Evolutionary conservation across 805 yeast genomes (phyloP).

Genomic region (Saturnispora kantuleensis): DNA sequence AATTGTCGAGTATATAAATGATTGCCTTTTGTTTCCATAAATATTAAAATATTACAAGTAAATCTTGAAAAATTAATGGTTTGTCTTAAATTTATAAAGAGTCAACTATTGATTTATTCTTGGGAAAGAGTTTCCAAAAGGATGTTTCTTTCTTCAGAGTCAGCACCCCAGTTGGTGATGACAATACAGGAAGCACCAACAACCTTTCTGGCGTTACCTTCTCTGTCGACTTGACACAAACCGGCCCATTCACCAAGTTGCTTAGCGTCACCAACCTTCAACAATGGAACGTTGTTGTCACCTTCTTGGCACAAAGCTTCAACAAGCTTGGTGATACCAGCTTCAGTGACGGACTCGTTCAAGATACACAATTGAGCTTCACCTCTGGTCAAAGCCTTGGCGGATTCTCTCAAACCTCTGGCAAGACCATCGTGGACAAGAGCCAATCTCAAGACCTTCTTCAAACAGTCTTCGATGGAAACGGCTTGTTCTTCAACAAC

Average conservation of each 20-base stretch:
- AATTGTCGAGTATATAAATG: no score
- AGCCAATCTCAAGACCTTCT: conserved; percentile 96
- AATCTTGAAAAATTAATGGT: conserved; percentile 1
- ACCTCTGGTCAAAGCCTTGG: conserved; percentile 96
- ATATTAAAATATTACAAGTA: neutral
- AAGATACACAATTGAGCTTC: conserved; percentile 97
- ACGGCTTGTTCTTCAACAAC: conserved; percentile 80
- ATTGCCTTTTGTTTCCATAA: no score
- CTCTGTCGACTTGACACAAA: conserved; percentile 98
- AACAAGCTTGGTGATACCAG: conserved; percentile 88
- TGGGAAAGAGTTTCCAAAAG: conserved; percentile 93
- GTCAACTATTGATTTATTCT: conserved; percentile 40
- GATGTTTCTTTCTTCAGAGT: conserved; percentile 93
- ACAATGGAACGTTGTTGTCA: conserved; percentile 91
- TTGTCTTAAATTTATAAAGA: conserved; percentile 5
- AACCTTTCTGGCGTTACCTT: conserved; percentile 99
- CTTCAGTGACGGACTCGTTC: conserved; percentile 98
- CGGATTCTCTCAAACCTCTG: conserved; percentile 99
- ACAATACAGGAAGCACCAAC: conserved; percentile 99
- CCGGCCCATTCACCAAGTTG: conserved; percentile 99
- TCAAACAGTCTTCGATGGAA: conserved; percentile 96
- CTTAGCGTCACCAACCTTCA: conserved; percentile 99
- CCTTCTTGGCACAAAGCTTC: conserved; percentile 99
- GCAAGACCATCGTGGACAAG: conserved; percentile 99
- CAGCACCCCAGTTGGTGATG: conserved; percentile 99